These are phyloP conservation scores for Blastobotrys malaysiensis DNA, from an alignment of 1,139 yeast species.

Conservation along the genomic window DNA sequence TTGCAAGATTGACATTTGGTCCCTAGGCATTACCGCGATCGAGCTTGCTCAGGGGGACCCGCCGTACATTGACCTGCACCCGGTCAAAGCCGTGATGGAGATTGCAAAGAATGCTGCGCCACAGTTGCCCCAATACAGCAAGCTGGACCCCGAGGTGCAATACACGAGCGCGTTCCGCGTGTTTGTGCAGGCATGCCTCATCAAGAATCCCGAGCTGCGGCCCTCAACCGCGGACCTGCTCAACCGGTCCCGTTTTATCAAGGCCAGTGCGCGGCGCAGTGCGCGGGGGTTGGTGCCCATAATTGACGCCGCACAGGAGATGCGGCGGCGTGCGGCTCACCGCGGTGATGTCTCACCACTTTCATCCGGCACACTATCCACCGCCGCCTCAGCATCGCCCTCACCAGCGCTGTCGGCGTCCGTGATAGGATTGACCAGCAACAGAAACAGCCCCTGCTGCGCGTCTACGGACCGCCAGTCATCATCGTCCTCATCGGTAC, in stretches of 20 bases:
- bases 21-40: conserved; percentile 73
- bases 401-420: background rate
- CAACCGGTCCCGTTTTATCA: conserved; percentile 7
- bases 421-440: too few species aligned
- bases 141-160: conserved; percentile 16
- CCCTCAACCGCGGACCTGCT: conserved; percentile 25
- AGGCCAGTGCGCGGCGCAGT: conserved; percentile 1
- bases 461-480: background rate
- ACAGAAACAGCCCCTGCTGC: too few species aligned
- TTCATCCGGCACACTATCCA: too few species aligned
- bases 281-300: conserved; percentile 6
- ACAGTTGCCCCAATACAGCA: conserved; percentile 37
- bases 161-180: conserved; percentile 51
- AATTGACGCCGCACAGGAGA: conserved; percentile 2
- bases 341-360: background rate
- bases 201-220: conserved; percentile 51
- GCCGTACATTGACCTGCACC: conserved; percentile 53
- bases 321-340: background rate
- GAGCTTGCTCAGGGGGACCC: conserved; percentile 65
- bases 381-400: background rate
- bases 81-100: conserved; percentile 66
- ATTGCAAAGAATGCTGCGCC: conserved; percentile 73
- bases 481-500: background rate
- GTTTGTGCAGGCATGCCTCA: conserved; percentile 55
- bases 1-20: conserved; percentile 87